Conservation (phyloP, 805 yeast genomes). For the Barnettozyma siamensis region DNA sequence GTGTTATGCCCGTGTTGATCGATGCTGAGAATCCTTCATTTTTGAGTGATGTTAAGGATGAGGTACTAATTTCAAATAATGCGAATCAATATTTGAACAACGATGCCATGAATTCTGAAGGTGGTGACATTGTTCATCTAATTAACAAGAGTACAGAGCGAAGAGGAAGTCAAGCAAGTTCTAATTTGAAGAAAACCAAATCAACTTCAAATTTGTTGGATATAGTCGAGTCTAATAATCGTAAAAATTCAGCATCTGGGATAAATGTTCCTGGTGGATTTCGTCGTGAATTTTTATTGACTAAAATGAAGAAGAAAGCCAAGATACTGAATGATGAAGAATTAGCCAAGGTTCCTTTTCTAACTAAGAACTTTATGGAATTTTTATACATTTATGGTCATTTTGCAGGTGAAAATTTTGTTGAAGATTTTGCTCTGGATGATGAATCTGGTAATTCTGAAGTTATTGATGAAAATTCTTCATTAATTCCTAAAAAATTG, state of each 20-base stretch:
- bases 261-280: constrained; percentile 80
- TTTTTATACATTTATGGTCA: constrained; percentile 77
- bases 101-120: constrained; percentile 15
- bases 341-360: constrained; percentile 36
- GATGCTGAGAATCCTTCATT: constrained; percentile 15
- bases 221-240: background rate
- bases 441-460: constrained; percentile 33
- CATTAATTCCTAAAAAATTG: constrained; percentile 20
- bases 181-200: constrained; percentile 13
- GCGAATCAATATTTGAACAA: constrained; percentile 14
- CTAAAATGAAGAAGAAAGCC: constrained; percentile 26
- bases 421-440: constrained; percentile 49
- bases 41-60: constrained; percentile 8
- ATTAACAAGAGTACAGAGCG: constrained; percentile 9
- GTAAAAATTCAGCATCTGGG: constrained; percentile 44
- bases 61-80: background rate
- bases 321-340: constrained; percentile 21
- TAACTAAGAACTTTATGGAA: constrained; percentile 71
- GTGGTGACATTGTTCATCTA: constrained; percentile 24
- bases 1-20: constrained; percentile 3
- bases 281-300: constrained; percentile 59
- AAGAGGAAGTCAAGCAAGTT: background rate
- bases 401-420: constrained; percentile 80
- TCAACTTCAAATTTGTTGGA: constrained; percentile 20
- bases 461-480: constrained; percentile 24